Percentiles rank a stretch among this genome's conserved stretches.
Conservation (phyloP, 176 grass and related monocot species). For the Pontederia paniculata region DNA sequence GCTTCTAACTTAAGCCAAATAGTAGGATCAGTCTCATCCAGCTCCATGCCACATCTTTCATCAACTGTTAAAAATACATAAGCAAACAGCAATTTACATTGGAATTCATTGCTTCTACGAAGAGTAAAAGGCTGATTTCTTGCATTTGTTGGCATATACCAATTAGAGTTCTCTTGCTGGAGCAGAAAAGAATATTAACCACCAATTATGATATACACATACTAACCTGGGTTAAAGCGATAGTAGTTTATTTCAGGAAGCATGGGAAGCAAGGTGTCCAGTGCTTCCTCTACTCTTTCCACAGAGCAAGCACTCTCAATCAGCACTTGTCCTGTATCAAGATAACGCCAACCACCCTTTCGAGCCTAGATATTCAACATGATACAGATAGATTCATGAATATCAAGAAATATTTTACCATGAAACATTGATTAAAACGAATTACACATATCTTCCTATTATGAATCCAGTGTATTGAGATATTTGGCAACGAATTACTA, state of each 20-base stretch:
- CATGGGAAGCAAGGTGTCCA: slow-evolving; percentile 94
- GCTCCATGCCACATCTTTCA: slow-evolving; percentile 93
- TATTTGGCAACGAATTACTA: too few species aligned
- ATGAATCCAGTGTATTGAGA: too few species aligned
- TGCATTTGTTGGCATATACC: too few species aligned
- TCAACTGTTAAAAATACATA: slow-evolving; percentile 56
- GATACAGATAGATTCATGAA: neutral
- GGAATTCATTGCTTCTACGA: slow-evolving; percentile 10
- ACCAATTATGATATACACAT: slow-evolving; percentile 7
- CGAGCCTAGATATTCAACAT: slow-evolving; percentile 42
- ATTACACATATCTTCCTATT: neutral
- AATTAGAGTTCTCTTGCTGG: too few species aligned
- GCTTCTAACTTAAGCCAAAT: slow-evolving; percentile 88
- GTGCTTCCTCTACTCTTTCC: slow-evolving; percentile 84
- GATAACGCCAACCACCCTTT: slow-evolving; percentile 94
- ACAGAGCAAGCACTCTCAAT: slow-evolving; percentile 97
- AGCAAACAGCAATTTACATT: slow-evolving; percentile 2
- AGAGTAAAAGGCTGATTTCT: neutral
- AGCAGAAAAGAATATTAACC: neutral
- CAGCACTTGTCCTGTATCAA: slow-evolving; percentile 95
- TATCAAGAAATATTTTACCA: neutral
- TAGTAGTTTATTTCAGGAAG: slow-evolving; percentile 94
- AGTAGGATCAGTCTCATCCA: slow-evolving; percentile 91
- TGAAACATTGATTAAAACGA: neutral
- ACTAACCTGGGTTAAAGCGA: slow-evolving; percentile 95